Evolutionary conservation across 306 rosid genomes (phyloP).

Genomic region (Phaseolus lunatus): DNA sequence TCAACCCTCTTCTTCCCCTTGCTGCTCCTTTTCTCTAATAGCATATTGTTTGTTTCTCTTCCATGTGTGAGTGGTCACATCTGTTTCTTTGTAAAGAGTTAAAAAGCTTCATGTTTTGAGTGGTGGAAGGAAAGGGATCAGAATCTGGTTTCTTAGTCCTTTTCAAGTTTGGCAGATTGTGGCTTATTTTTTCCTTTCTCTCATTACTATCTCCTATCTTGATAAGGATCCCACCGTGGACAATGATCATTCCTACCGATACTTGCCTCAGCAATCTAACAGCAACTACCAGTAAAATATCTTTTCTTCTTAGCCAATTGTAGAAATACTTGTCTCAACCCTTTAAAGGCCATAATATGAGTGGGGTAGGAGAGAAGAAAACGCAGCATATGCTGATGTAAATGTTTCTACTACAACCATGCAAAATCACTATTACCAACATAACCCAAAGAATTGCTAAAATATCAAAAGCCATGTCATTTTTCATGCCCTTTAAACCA

Average conservation of each 20-base stretch:
- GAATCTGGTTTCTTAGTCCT: conserved; percentile 62
- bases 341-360: not conserved
- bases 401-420: not conserved
- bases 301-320: not conserved
- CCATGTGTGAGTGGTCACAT: conserved; percentile 55
- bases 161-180: conserved; percentile 50
- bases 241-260: conserved; percentile 34
- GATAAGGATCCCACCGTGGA: conserved; percentile 60
- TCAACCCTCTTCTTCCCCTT: conserved; percentile 7
- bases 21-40: conserved; percentile 12
- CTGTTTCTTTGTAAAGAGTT: conserved; percentile 51
- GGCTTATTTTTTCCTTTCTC: conserved; percentile 44
- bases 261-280: conserved; percentile 14
- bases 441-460: not conserved
- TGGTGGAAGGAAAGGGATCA: conserved; percentile 64
- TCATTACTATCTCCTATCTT: conserved; percentile 49
- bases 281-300: not conserved
- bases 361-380: not conserved
- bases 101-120: conserved; percentile 47
- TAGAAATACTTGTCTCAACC: conserved; percentile 1
- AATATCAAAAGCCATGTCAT: not conserved
- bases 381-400: not conserved
- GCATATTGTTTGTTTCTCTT: not conserved
- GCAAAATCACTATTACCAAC: not conserved
- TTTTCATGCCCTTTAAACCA: not conserved